Evolutionary conservation across 2,329 filamentous ascomycete species (phyloP).

Genomic region (Colletotrichum somersetense): DNA sequence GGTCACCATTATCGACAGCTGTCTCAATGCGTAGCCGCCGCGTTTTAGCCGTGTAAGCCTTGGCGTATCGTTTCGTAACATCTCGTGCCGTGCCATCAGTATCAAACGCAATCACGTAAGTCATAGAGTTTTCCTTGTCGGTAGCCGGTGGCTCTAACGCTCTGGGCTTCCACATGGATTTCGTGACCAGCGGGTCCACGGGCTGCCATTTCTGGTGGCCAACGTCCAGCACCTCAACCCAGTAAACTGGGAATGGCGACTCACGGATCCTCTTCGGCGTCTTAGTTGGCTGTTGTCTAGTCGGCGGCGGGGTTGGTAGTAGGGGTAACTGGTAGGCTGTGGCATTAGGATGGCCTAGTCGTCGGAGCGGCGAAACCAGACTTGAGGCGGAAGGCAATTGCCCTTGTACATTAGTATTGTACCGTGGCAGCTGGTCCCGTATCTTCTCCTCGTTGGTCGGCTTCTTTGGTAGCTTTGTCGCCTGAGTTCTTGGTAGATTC

Average conservation of each 20-base stretch:
- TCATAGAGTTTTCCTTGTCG: conserved; percentile 81
- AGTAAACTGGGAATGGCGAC: conserved; percentile 86
- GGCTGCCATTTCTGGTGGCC: conserved; percentile 93
- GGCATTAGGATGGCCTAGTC: conserved; percentile 67
- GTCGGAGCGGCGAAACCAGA: conserved; percentile 57
- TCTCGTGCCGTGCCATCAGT: conserved; percentile 83
- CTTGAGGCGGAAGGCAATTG: conserved; percentile 47
- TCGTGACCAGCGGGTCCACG: conserved; percentile 86
- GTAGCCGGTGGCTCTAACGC: conserved; percentile 86
- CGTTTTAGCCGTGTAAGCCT: conserved; percentile 92
- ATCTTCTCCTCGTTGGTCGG: conserved; percentile 52
- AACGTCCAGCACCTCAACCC: conserved; percentile 91
- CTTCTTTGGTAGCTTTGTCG: conserved; percentile 49
- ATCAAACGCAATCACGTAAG: conserved; percentile 89
- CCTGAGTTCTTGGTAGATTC: conserved; percentile 57
- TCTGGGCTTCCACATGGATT: conserved; percentile 78
- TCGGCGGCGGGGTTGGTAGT: conserved; percentile 55
- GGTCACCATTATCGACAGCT: conserved; percentile 59
- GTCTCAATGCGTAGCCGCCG: conserved; percentile 82
- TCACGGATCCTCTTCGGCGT: conserved; percentile 68
- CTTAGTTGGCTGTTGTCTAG: conserved; percentile 47
- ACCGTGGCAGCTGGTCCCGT: conserved; percentile 56
- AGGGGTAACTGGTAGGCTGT: conserved; percentile 64
- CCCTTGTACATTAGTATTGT: conserved; percentile 47
- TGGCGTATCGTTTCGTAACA: conserved; percentile 88